These are phyloP conservation scores for Flagelloscypha sp. DNA, from an alignment of 768 basidiomycete genomes.

Conservation along the genomic window DNA sequence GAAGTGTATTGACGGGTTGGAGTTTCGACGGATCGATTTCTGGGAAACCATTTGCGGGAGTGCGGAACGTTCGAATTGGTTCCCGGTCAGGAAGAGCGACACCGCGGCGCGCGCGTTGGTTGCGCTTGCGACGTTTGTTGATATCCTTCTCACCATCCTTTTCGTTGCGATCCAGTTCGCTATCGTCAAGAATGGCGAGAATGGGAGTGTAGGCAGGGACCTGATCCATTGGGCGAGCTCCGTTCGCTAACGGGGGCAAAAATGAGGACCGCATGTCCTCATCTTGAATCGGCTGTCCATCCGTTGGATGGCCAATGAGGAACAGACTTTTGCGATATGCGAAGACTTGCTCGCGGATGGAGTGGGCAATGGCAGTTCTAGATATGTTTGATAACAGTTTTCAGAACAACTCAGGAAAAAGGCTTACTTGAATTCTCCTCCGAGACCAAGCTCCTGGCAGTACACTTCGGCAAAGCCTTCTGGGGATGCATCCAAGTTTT, in stretches of 20 bases:
- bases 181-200: slow-evolving; percentile 83
- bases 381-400: slow-evolving; percentile 2
- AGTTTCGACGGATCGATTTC: slow-evolving; percentile 66
- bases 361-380: slow-evolving; percentile 92
- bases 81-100: slow-evolving; percentile 88
- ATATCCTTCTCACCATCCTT: slow-evolving; percentile 92
- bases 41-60: slow-evolving; percentile 79
- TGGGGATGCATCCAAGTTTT: slow-evolving; percentile 69
- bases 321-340: slow-evolving; percentile 87
- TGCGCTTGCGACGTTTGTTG: slow-evolving; percentile 75
- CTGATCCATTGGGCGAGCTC: slow-evolving; percentile 68
- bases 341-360: slow-evolving; percentile 91
- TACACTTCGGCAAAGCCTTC: slow-evolving; percentile 91
- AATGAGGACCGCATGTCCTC: slow-evolving; percentile 89
- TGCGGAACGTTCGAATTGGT: slow-evolving; percentile 84
- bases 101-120: slow-evolving; percentile 74
- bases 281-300: slow-evolving; percentile 71
- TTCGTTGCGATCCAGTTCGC: slow-evolving; percentile 83
- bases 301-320: slow-evolving; percentile 80
- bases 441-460: slow-evolving; percentile 76
- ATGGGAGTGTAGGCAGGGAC: slow-evolving; percentile 77
- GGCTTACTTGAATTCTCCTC: slow-evolving; percentile 86
- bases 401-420: not conserved
- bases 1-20: slow-evolving; percentile 61
- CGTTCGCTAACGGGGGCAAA: slow-evolving; percentile 69